Evolutionary conservation across 2,329 filamentous ascomycete genomes (phyloP).

Genomic region (Emmonsiellopsis sp.): DNA sequence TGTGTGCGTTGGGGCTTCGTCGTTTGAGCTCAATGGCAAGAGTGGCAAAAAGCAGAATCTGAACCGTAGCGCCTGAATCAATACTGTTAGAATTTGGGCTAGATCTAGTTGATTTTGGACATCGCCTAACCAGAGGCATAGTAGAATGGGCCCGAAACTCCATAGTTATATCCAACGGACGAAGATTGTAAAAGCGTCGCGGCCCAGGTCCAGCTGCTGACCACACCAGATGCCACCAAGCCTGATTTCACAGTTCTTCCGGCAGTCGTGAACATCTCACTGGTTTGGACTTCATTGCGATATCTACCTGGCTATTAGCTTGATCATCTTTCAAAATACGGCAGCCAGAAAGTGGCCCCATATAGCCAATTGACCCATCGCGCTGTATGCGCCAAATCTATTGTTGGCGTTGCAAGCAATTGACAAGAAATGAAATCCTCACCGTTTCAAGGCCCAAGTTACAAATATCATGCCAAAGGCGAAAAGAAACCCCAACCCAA

Average conservation of each 20-base stretch:
- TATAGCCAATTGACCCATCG: too few species aligned
- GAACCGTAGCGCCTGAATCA: constrained; percentile 60
- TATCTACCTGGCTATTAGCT: constrained; percentile 35
- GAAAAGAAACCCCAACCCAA: constrained; percentile 66
- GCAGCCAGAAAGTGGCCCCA: background rate
- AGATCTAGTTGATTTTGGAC: constrained; percentile 15
- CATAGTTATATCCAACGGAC: constrained; percentile 73
- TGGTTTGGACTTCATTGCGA: constrained; percentile 69
- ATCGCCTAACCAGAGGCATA: constrained; percentile 50
- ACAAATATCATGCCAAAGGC: constrained; percentile 66
- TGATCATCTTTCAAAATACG: background rate
- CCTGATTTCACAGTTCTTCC: constrained; percentile 83
- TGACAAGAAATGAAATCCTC: constrained; percentile 9
- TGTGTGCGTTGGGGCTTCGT: constrained; percentile 77
- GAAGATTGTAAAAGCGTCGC: constrained; percentile 72
- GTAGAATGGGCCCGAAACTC: constrained; percentile 58
- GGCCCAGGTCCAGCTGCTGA: constrained; percentile 89
- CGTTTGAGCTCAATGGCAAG: constrained; percentile 84
- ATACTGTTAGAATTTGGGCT: background rate
- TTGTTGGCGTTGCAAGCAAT: background rate
- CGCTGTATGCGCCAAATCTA: too few species aligned
- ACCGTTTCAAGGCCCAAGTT: constrained; percentile 60
- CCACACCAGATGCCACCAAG: constrained; percentile 79
- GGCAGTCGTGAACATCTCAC: constrained; percentile 86
- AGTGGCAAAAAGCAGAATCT: constrained; percentile 83